These are phyloP conservation scores for Fraxinus sp. DNA, from an alignment of 305 asterid genomes.

Conservation along the genomic window DNA sequence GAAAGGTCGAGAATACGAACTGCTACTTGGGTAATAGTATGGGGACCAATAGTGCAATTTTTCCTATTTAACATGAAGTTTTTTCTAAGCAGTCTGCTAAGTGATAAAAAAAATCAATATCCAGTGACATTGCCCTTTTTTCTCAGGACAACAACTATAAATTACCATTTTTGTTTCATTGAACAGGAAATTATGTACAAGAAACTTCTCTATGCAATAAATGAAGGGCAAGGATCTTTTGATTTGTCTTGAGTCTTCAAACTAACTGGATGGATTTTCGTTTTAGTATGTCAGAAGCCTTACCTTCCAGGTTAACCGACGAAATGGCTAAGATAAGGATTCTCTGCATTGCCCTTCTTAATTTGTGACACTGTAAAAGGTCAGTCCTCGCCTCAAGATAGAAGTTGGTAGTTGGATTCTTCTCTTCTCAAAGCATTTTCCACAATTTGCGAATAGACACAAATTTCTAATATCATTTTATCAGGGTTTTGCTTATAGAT, in stretches of 20 bases:
- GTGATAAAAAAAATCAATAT: too few species aligned
- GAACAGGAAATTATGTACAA: conserved; percentile 61
- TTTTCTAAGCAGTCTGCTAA: too few species aligned
- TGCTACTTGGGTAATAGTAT: too few species aligned
- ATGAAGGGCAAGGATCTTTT: conserved; percentile 96
- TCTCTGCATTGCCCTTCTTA: conserved; percentile 28
- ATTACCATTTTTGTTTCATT: too few species aligned
- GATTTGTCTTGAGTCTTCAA: conserved; percentile 71
- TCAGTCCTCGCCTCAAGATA: conserved; percentile 24
- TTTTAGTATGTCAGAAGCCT: conserved; percentile 11
- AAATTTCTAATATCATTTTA: not conserved
- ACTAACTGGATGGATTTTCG: conserved; percentile 27
- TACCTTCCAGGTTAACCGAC: conserved; percentile 13
- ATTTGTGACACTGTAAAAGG: conserved; percentile 31
- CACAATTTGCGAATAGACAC: not conserved
- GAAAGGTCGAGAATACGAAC: too few species aligned
- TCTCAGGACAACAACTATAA: too few species aligned
- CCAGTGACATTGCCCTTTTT: too few species aligned
- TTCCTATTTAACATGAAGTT: too few species aligned
- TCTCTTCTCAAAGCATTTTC: not conserved
- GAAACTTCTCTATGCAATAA: conserved; percentile 87
- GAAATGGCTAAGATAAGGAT: conserved; percentile 29
- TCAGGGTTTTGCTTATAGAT: not conserved
- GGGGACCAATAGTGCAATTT: too few species aligned
- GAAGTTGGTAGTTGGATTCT: not conserved